A percentile compares a stretch with the other conserved stretches of the same genome.
phyloP scores from a whole-genome alignment of 2,329 filamentous ascomycete species.

The Microcera coccophila region DNA sequence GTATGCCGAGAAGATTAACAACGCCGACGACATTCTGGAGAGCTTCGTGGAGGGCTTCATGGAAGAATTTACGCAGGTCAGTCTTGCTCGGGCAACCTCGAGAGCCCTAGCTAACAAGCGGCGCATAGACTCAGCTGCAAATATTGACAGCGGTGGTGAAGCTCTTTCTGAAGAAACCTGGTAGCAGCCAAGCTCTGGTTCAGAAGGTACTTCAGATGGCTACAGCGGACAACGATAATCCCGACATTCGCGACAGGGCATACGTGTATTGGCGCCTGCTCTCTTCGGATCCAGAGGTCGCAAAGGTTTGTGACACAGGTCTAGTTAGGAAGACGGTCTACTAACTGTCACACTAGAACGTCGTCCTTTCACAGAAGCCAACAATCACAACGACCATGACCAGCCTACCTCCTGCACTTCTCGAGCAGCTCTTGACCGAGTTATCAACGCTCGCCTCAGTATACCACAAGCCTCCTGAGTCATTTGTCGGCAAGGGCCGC shows the following conservation, averaged over 20 bases:
- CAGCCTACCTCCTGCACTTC: constrained; percentile 73
- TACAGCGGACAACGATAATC: constrained; percentile 94
- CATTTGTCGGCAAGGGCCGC: constrained; percentile 93
- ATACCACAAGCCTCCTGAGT: constrained; percentile 96
- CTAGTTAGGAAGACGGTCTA: background rate
- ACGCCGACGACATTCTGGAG: constrained; percentile 89
- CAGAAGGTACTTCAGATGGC: constrained; percentile 92
- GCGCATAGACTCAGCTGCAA: constrained; percentile 86
- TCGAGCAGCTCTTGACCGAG: constrained; percentile 87
- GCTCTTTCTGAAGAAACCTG: constrained; percentile 93
- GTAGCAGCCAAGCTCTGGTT: constrained; percentile 83
- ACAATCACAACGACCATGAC: constrained; percentile 93
- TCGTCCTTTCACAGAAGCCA: constrained; percentile 90
- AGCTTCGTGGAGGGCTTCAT: constrained; percentile 92
- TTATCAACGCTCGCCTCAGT: constrained; percentile 94
- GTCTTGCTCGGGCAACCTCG: constrained; percentile 21
- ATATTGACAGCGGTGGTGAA: constrained; percentile 97
- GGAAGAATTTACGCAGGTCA: constrained; percentile 90
- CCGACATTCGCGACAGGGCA: constrained; percentile 92
- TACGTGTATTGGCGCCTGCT: constrained; percentile 98
- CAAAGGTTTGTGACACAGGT: constrained; percentile 69
- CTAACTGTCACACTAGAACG: constrained; percentile 46
- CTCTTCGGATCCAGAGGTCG: constrained; percentile 84
- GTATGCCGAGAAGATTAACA: constrained; percentile 98
- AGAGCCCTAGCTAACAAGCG: background rate